A percentile compares a stretch with the other conserved stretches of the same genome.
These are phyloP conservation scores for Sclerotinia minor DNA, from an alignment of 2,329 filamentous ascomycete genomes.

Conservation along the genomic window DNA sequence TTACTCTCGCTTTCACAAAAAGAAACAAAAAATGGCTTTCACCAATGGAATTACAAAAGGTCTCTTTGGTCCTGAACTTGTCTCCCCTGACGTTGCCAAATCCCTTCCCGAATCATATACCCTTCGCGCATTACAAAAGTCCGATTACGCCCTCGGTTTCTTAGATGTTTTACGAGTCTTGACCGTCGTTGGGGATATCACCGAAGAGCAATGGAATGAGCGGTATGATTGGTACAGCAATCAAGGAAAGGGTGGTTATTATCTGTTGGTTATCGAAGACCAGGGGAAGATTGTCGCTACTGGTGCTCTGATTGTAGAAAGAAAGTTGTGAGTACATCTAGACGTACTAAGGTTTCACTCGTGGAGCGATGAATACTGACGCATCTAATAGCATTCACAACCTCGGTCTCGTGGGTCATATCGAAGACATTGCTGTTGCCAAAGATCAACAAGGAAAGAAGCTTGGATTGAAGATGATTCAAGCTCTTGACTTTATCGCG, in stretches of 20 bases:
- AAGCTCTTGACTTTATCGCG: constrained; percentile 87
- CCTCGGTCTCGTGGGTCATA: constrained; percentile 84
- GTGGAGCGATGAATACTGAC: constrained; percentile 27
- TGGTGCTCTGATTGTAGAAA: constrained; percentile 85
- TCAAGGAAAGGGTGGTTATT: constrained; percentile 70
- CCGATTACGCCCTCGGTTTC: constrained; percentile 80
- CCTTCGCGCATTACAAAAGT: constrained; percentile 74
- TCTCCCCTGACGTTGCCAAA: constrained; percentile 72
- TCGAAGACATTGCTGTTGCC: constrained; percentile 94
- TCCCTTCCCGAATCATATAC: constrained; percentile 78
- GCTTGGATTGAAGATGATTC: constrained; percentile 86
- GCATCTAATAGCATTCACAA: constrained; percentile 65
- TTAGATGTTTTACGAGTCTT: constrained; percentile 88
- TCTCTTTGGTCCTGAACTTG: constrained; percentile 75
- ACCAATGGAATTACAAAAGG: constrained; percentile 47
- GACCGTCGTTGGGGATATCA: constrained; percentile 88
- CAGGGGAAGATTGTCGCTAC: constrained; percentile 76
- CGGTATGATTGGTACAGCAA: constrained; percentile 79
- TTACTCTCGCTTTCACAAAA: too few species aligned
- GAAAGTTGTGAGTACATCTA: constrained; percentile 73
- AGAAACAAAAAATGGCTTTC: neutral
- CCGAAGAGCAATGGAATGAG: constrained; percentile 69
- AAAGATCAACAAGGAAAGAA: constrained; percentile 98
- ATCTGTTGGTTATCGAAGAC: constrained; percentile 78
- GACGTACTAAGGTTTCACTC: neutral